Evolutionary conservation across 2,329 filamentous ascomycete genomes (phyloP).

Genomic region (Pseudofabraea citricarpa): DNA sequence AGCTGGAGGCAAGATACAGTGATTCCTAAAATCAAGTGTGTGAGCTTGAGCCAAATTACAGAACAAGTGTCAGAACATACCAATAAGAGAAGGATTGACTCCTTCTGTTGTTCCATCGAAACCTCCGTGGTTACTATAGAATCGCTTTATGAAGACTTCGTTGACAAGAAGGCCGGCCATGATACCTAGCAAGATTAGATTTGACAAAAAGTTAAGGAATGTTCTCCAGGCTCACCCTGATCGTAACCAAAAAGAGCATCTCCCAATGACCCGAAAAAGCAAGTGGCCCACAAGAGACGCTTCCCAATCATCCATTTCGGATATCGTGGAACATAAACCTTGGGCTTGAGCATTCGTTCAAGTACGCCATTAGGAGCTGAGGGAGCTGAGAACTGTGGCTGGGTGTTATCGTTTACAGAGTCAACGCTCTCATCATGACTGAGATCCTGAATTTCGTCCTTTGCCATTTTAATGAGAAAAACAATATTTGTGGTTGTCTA

Average conservation of each 20-base stretch:
- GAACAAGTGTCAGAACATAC: neutral
- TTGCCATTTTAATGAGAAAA: too few species aligned
- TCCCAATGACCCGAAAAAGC: slow-evolving; percentile 34
- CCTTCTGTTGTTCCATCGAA: slow-evolving; percentile 26
- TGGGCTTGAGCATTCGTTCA: slow-evolving; percentile 28
- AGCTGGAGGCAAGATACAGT: slow-evolving; percentile 31
- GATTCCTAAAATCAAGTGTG: slow-evolving; percentile 20
- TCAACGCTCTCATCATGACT: neutral
- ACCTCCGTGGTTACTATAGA: slow-evolving; percentile 33
- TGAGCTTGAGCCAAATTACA: neutral
- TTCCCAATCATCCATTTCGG: slow-evolving; percentile 29
- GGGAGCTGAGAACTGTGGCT: too few species aligned
- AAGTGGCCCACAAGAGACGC: slow-evolving; percentile 32
- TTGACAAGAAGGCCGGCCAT: slow-evolving; percentile 36
- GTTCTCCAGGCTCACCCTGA: slow-evolving; percentile 30
- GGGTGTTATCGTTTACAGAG: neutral
- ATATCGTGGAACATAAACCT: slow-evolving; percentile 30
- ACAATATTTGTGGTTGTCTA: too few species aligned
- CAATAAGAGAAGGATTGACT: slow-evolving; percentile 31
- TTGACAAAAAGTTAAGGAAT: too few species aligned
- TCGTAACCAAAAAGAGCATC: slow-evolving; percentile 38
- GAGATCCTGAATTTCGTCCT: too few species aligned
- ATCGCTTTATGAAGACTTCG: slow-evolving; percentile 32
- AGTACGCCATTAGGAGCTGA: too few species aligned
- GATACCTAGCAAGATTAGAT: slow-evolving; percentile 28